Conservation (phyloP, 2,329 filamentous ascomycete genomes). For the Sclerotinia sclerotiorum region DNA sequence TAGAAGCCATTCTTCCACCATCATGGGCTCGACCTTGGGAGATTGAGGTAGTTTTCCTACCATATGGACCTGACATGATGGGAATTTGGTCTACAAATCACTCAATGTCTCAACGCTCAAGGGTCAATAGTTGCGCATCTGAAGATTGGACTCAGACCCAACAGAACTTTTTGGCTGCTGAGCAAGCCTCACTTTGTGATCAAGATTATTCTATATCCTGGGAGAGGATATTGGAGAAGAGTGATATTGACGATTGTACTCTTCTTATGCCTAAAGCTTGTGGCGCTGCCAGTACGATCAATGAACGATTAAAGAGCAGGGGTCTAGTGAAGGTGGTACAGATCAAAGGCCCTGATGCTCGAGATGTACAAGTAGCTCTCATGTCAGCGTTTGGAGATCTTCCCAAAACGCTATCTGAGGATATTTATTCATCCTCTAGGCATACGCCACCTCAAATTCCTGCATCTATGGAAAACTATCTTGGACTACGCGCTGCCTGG, state of each 20-base stretch:
- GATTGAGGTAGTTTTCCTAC: slow-evolving; percentile 73
- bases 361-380: slow-evolving; percentile 66
- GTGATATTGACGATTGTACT: neutral
- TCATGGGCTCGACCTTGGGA: slow-evolving; percentile 66
- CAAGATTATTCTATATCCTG: slow-evolving; percentile 34
- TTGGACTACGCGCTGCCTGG: slow-evolving; percentile 65
- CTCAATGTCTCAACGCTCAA: slow-evolving; percentile 40
- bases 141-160: slow-evolving; percentile 50
- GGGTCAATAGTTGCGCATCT: slow-evolving; percentile 43
- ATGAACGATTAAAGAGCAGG: slow-evolving; percentile 71
- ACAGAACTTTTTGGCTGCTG: slow-evolving; percentile 33
- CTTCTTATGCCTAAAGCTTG: slow-evolving; percentile 61
- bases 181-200: slow-evolving; percentile 34
- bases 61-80: slow-evolving; percentile 58
- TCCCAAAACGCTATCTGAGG: slow-evolving; percentile 43
- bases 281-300: slow-evolving; percentile 59
- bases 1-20: slow-evolving; percentile 48
- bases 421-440: slow-evolving; percentile 30
- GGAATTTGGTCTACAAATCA: slow-evolving; percentile 54
- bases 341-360: slow-evolving; percentile 62
- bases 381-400: slow-evolving; percentile 60
- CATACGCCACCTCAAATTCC: slow-evolving; percentile 31
- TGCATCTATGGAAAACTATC: slow-evolving; percentile 31
- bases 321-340: slow-evolving; percentile 66
- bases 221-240: slow-evolving; percentile 27